Percentiles rank a stretch among this genome's conserved stretches.
These are phyloP conservation scores for Sarocladium strictum DNA, from an alignment of 2,329 filamentous ascomycete species.

Conservation along the genomic window DNA sequence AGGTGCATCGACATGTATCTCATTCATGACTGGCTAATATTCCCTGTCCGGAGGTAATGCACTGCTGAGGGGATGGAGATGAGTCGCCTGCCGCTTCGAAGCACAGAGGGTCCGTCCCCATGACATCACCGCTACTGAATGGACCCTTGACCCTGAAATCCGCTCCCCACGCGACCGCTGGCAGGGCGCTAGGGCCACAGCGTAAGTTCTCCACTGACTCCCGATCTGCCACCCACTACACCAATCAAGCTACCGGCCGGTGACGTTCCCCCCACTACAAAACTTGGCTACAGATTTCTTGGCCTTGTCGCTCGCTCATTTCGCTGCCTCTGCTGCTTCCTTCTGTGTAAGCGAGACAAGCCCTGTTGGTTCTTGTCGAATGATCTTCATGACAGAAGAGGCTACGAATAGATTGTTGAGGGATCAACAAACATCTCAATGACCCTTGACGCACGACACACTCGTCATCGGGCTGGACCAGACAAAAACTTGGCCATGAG, in stretches of 20 bases:
- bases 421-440: not conserved
- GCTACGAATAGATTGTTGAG: not conserved
- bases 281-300: slow-evolving; percentile 5
- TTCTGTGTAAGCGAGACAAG: no score
- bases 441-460: not conserved
- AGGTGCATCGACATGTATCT: no score
- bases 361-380: not conserved
- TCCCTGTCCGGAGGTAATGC: no score
- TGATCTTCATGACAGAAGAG: not conserved
- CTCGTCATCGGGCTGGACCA: not conserved
- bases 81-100: no score
- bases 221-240: not conserved
- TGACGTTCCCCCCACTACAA: slow-evolving; percentile 7
- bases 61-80: no score
- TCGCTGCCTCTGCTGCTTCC: no score
- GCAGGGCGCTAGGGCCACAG: no score
- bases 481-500: slow-evolving; percentile 26
- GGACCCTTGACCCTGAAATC: slow-evolving; percentile 1
- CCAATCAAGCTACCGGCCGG: not conserved
- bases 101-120: no score
- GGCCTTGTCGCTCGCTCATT: no score
- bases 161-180: not conserved
- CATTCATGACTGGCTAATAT: no score
- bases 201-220: not conserved
- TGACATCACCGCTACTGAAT: slow-evolving; percentile 7